Conservation (phyloP, 2,329 filamentous ascomycete species). For the Lachnellula cervina region DNA sequence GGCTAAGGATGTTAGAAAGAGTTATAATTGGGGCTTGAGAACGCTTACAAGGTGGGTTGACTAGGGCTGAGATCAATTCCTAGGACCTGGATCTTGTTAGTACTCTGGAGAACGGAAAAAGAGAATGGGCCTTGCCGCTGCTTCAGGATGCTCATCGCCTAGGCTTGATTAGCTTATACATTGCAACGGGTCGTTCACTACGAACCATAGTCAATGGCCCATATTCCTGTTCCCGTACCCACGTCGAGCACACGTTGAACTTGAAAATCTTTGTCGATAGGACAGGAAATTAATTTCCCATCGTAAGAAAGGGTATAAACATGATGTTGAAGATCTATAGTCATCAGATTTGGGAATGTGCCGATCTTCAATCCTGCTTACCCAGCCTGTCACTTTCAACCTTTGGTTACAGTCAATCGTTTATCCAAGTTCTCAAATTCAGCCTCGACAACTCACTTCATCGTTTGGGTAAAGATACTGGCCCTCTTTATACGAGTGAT, state of each 20-base stretch:
- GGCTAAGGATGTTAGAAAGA: conserved; percentile 3
- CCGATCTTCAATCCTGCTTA: not conserved
- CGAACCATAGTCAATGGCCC: conserved; percentile 12
- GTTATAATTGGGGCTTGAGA: not conserved
- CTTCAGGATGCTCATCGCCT: conserved; percentile 23
- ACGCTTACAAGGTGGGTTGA: conserved; percentile 28
- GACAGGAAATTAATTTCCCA: conserved; percentile 8
- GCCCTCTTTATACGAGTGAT: conserved; percentile 30
- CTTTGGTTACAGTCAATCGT: conserved; percentile 18
- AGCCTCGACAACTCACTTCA: conserved; percentile 26
- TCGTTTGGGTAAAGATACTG: conserved; percentile 26
- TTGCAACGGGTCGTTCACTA: not conserved
- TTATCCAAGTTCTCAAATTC: too few relatives aligned
- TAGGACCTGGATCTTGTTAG: conserved; percentile 10
- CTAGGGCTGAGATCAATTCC: conserved; percentile 31
- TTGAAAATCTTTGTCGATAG: conserved; percentile 3
- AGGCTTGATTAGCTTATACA: not conserved
- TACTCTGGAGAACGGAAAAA: too few relatives aligned
- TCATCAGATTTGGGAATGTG: too few relatives aligned
- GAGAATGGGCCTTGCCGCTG: not conserved
- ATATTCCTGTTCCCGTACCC: conserved; percentile 14
- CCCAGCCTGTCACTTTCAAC: conserved; percentile 29
- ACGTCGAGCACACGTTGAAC: conserved; percentile 34
- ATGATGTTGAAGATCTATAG: conserved; percentile 13
- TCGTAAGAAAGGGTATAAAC: conserved; percentile 6